Conservation (phyloP, 2,329 filamentous ascomycete genomes). For the Epichloe brachyelytri region DNA sequence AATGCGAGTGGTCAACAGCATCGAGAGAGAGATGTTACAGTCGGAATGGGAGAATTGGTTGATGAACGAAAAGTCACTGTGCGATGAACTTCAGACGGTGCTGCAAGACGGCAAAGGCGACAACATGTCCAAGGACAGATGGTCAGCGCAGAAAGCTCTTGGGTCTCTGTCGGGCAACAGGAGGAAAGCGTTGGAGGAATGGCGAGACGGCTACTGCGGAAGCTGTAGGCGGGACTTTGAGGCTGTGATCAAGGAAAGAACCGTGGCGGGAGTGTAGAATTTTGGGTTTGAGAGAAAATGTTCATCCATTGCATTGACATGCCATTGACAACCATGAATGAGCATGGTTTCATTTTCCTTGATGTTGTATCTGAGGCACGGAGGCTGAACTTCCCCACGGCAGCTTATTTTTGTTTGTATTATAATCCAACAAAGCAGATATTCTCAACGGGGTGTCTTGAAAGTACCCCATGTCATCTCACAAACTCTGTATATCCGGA, state of each 20-base stretch:
- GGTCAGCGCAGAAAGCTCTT: slow-evolving; percentile 19
- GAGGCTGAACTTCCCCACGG: no score
- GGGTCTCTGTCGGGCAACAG: slow-evolving; percentile 17
- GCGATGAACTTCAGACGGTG: slow-evolving; percentile 45
- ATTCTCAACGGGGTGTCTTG: no score
- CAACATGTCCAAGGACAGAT: slow-evolving; percentile 9
- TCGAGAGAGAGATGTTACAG: slow-evolving; percentile 74
- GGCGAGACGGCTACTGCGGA: slow-evolving; percentile 42
- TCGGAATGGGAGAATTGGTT: slow-evolving; percentile 95
- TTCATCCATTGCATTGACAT: background rate
- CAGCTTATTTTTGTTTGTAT: no score
- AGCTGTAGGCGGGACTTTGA: slow-evolving; percentile 37
- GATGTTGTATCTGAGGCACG: background rate
- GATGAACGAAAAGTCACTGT: slow-evolving; percentile 62
- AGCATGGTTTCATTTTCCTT: background rate
- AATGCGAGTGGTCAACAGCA: slow-evolving; percentile 75
- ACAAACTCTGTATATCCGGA: no score
- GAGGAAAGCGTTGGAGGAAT: slow-evolving; percentile 28
- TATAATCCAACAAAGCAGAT: no score
- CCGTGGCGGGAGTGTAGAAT: slow-evolving; percentile 11
- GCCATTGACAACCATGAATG: background rate
- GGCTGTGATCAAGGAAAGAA: slow-evolving; percentile 19
- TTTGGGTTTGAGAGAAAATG: background rate
- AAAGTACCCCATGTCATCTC: no score
- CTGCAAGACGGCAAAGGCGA: slow-evolving; percentile 21